These are phyloP conservation scores for Penicillium sp. DNA, from an alignment of 2,329 filamentous ascomycete genomes.

Conservation along the genomic window DNA sequence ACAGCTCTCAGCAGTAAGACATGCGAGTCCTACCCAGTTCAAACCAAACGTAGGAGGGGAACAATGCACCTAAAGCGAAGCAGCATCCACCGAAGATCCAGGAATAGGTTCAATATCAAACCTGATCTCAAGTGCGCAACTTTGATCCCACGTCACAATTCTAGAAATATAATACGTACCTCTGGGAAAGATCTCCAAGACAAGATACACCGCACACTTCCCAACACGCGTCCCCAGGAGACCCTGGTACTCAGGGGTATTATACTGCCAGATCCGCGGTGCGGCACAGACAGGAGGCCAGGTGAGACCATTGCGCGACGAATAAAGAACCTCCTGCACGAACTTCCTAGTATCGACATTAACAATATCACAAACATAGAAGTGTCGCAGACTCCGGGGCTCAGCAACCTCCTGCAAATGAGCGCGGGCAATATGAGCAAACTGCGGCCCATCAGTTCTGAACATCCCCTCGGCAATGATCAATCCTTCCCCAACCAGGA, in stretches of 20 bases:
- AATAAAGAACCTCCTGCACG: background rate
- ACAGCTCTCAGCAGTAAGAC: background rate
- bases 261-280: background rate
- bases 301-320: background rate
- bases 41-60: background rate
- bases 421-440: background rate
- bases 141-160: background rate
- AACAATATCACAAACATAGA: background rate
- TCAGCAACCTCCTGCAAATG: background rate
- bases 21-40: background rate
- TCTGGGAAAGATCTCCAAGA: background rate
- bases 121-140: background rate
- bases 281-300: background rate
- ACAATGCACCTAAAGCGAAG: background rate
- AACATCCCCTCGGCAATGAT: background rate
- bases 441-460: background rate
- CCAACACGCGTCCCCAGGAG: constrained; percentile 1
- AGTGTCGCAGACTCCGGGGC: background rate
- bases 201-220: background rate
- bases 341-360: background rate
- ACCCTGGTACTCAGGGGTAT: background rate
- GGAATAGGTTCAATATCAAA: constrained; percentile 5
- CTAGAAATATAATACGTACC: constrained; percentile 3
- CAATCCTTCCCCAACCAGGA: background rate
- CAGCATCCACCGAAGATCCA: background rate